Evolutionary conservation across 2,329 filamentous ascomycete genomes (phyloP), one percentile per base, ranked within the genome.

Genomic region (Elsinoe australis): DNA sequence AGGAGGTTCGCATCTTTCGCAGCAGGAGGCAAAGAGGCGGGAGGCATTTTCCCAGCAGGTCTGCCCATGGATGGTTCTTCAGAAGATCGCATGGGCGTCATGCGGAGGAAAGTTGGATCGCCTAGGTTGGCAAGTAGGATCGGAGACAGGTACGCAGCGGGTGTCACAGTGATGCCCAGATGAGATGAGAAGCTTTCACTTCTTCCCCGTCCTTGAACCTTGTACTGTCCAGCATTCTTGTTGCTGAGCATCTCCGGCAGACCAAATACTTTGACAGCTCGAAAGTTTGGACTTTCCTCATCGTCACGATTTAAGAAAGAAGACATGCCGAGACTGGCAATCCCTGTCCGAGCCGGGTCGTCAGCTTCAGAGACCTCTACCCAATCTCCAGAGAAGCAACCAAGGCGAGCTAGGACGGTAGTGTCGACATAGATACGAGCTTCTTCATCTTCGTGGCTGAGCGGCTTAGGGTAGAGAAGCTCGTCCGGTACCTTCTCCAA

Each of bases 331-430:
- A 82, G 85, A 53, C 78, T 81, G 17, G 79, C 80, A 3, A 87
- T 71, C 1, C 82, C 82, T 44, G 76, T 84, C 55, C 79, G 78
- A 72, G 69, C 17, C 77, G 83, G 84, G 60, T 88, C 86, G 55
- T 85, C 76, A 0, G 85, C 77, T 4, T 79, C 75, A 66, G 95
- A 87, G 8, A 95, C 73, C 17, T 84, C 82, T 8, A 95, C 87
- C 92, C 92, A 98, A 61, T 98, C 92, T 22, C 92, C 92, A 0
- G 90, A 96, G 62, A 98, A 98, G 64, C 90, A 96, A 12, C 90
- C 89, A 47, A 98, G 83, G 56, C 89, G 88, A 10, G 87, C 83
- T 15, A 98, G 68, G 1, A 87, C 86, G 50, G 79, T 82, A 5
- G 94, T 83, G 58, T 95, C 88, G 4, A 98, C 89, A 59, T 90